Evolutionary conservation across 176 grass and related monocot genomes (phyloP), one percentile per base, ranked within the genome.

Genomic region (Cenchrus americanus): DNA sequence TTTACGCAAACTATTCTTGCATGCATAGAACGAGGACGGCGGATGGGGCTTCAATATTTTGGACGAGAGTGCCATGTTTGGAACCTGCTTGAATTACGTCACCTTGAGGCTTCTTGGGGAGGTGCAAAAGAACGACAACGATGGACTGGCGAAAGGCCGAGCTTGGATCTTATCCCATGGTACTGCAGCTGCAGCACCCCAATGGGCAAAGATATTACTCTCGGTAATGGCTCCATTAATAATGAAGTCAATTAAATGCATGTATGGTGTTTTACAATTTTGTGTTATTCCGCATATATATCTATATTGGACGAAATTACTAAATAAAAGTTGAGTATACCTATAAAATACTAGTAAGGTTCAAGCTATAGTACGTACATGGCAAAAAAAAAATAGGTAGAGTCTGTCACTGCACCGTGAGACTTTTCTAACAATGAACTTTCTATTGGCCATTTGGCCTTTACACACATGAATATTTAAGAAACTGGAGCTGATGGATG

Each of bases 101-200:
- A 65, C 60, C 15, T 37, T 75, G 49, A 75, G 49, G 50, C 48
- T 75, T 10, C 71, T 75, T 0, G 71, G 71, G 4, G 26, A 75
- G 14, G 14, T 11, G 6, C 50, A 54, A 19, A 7, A 18, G 17
- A 5, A 54, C 6, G 15, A 55, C 0, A 32, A 51, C 2, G 49
- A 55, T 54, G 71, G 17, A 10, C 3, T 75, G 2, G 71, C 49
- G 0, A 75, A 75, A 55, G 71, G 49, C 5, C 46, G 71, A 0
- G 71, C 49, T 11, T 75, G 71, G 71, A 75, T 75, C 49, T 12
- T 75, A 1, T 75, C 71, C 10, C 60, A 79, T 50, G 76, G 76
- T 0, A 19, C 60, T 21, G 76, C 76, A 50, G 17, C 23, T 19
- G 59, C 60, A 10, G 60, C 43, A 0, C 60, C 76, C 4, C 71